Evolutionary conservation across 2,329 filamentous ascomycete species (phyloP), one percentile per base, ranked within the genome.

Genomic region (Pyrenophora graminea): DNA sequence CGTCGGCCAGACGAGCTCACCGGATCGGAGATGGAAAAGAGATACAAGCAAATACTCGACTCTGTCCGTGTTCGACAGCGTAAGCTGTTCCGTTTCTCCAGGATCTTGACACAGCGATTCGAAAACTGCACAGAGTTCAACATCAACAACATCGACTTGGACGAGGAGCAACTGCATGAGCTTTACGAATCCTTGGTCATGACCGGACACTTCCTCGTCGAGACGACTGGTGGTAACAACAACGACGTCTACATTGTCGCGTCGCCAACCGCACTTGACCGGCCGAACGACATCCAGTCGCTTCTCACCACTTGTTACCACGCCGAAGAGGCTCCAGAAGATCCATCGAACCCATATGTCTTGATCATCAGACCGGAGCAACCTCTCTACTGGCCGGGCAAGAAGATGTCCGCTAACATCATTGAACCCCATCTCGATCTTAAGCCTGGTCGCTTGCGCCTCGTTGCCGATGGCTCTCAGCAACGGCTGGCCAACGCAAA

Each of bases 51-150:
- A 55, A 91, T 92, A 57, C 79, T 99, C 2, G 94, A 99, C 72
- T 97, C 94, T 0, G 95, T 97, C 18, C 91, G 94, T 66, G 92
- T 97, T 50, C 86, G 94, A 18, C 94, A 99, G 74, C 85, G 94
- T 73, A 97, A 97, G 83, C 81, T 99, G 57, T 96, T 97, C 70
- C 90, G 94, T 53, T 97, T 97, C 74, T 94, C 90, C 15, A 85
- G 91, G 59, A 90, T 96, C 70, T 76, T 99, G 47, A 92, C 89
- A 63, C 90, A 96, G 68, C 86, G 93, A 51, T 99, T 99, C 67
- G 94, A 99, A 72, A 97, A 99, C 68, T 90, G 90, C 4, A 96
- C 91, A 8, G 94, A 99, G 72, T 96, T 94, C 74, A 96, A 90
- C 71, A 88, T 97, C 67, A 86, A 88, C 31, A 86, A 89, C 33